These are phyloP conservation scores for Wickerhamomyces subpelliculosus DNA, from an alignment of 805 yeast species.

Conservation along the genomic window DNA sequence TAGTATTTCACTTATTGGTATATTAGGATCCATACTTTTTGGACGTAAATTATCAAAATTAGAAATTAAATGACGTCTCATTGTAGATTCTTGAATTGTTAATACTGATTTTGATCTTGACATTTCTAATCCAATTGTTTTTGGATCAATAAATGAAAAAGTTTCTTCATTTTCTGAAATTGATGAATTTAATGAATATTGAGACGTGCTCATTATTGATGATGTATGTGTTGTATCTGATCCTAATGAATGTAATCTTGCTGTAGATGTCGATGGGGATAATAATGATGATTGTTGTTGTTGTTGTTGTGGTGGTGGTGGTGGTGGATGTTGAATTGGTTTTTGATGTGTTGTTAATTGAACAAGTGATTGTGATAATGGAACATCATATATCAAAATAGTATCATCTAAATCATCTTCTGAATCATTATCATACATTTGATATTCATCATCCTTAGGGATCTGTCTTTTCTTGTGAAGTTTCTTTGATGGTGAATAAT, in stretches of 20 bases:
- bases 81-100: constrained; percentile 26
- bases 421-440: constrained; percentile 28
- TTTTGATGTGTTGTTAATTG: constrained; percentile 31
- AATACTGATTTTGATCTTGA: constrained; percentile 25
- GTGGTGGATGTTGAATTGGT: constrained; percentile 16
- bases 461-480: constrained; percentile 10
- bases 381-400: constrained; percentile 54
- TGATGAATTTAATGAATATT: constrained; percentile 3
- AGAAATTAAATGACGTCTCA: constrained; percentile 10
- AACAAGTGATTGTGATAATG: constrained; percentile 48
- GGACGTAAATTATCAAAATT: constrained; percentile 28
- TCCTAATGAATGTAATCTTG: constrained; percentile 18
- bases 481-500: constrained; percentile 17
- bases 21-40: constrained; percentile 8
- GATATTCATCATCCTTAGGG: constrained; percentile 9
- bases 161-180: constrained; percentile 11
- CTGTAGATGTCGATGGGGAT: too few species aligned
- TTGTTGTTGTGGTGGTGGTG: too few species aligned
- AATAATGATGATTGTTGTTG: too few species aligned
- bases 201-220: constrained; percentile 34
- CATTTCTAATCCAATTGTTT: constrained; percentile 12
- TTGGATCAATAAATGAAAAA: constrained; percentile 9
- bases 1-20: constrained; percentile 12
- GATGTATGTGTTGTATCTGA: constrained; percentile 40
- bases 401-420: constrained; percentile 51